phyloP scores from a whole-genome alignment of 2,329 filamentous ascomycete genomes.

The Pyricularia sp. region DNA sequence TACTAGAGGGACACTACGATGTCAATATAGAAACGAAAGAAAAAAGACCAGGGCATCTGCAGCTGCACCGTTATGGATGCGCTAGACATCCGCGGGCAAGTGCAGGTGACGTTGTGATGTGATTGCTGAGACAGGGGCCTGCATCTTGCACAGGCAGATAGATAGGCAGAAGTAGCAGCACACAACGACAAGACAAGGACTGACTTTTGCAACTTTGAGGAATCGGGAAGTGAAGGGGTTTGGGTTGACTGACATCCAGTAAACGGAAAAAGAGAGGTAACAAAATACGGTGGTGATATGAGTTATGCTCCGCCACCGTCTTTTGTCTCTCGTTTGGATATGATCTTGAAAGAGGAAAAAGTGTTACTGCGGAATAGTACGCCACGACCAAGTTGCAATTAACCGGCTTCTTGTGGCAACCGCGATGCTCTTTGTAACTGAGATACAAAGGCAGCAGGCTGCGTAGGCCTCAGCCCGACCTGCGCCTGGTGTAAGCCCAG shows the following conservation, averaged over 20 bases:
- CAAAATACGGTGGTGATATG: not conserved
- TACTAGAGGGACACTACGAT: not conserved
- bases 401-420: not conserved
- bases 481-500: not conserved
- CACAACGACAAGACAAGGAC: not conserved
- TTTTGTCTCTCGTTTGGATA: not conserved
- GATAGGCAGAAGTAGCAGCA: not conserved
- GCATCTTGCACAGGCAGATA: not conserved
- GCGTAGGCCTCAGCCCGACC: not conserved
- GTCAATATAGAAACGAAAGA: not conserved
- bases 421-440: not conserved
- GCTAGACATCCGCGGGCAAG: not conserved
- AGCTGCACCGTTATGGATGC: not conserved
- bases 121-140: not conserved
- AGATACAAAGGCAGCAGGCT: not conserved
- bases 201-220: not conserved
- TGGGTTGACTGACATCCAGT: not conserved
- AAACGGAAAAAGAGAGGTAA: not conserved
- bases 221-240: not conserved
- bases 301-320: not conserved
- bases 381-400: not conserved
- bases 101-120: not conserved
- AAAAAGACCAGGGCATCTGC: not conserved
- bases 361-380: not conserved
- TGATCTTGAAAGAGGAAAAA: not conserved